A percentile compares a stretch with the other conserved stretches of the same genome.
These are phyloP conservation scores for Sporisorium sorghi DNA, from an alignment of 1,284 basidiomycete genomes.

Conservation along the genomic window DNA sequence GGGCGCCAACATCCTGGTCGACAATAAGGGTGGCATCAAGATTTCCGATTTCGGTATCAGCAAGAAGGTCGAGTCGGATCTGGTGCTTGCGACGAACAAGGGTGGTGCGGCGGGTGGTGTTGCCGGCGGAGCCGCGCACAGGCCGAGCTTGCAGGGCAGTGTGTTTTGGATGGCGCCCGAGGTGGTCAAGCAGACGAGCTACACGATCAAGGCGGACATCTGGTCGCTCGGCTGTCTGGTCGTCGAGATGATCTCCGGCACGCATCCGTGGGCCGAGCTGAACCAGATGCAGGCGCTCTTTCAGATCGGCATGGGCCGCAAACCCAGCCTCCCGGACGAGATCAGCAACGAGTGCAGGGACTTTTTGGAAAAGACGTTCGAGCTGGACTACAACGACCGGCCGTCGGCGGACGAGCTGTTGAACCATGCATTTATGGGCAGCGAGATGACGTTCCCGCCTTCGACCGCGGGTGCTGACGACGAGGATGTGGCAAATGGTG, in stretches of 20 bases:
- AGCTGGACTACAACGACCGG: conserved; percentile 60
- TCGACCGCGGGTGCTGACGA: neutral
- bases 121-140: conserved; percentile 72
- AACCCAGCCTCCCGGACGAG: conserved; percentile 62
- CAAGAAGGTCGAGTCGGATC: conserved; percentile 90
- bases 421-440: conserved; percentile 61
- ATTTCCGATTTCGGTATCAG: conserved; percentile 99
- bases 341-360: conserved; percentile 59
- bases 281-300: conserved; percentile 83
- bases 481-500: neutral
- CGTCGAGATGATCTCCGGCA: conserved; percentile 97
- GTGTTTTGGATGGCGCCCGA: conserved; percentile 87
- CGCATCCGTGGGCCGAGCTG: conserved; percentile 95
- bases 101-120: conserved; percentile 18
- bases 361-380: conserved; percentile 64
- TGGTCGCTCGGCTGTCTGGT: conserved; percentile 98
- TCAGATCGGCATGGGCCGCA: conserved; percentile 61
- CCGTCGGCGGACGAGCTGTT: conserved; percentile 61
- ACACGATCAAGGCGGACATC: conserved; percentile 95
- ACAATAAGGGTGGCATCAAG: conserved; percentile 98
- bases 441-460: conserved; percentile 33
- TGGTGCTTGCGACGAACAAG: conserved; percentile 43
- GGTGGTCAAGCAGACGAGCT: conserved; percentile 93
- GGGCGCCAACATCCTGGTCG: conserved; percentile 96
- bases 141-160: conserved; percentile 92